Base-by-base conservation (phyloP, 2,329 filamentous ascomycete genomes). In the Beauveria medogensis region DNA sequence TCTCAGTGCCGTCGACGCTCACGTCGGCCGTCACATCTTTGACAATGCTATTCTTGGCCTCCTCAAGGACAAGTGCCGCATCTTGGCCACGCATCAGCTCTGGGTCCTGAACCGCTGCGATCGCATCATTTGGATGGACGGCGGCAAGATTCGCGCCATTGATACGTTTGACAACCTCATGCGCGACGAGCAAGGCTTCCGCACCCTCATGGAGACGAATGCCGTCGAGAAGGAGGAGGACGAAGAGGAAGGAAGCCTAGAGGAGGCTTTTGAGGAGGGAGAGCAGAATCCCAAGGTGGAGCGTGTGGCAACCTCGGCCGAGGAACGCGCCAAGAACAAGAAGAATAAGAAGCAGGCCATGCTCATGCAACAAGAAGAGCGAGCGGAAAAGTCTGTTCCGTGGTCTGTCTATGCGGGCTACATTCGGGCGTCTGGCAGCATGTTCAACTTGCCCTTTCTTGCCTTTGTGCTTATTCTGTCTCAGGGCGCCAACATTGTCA, bases 1-100 rank as follows among this genome's bases (percentile, higher is more conserved):
- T 1, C 75, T 89, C 1, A 87, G 83, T 52, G 86, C 86, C 2
- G 86, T 89, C 3, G 86, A 89, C 67, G 85, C 86, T 22, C 86
- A 89, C 64, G 86, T 89, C 44, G 86, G 86, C 14, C 80, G 84
- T 1, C 86, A 89, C 69, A 88, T 99, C 68, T 96, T 97, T 77
- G 93, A 97, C 72, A 88, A 96, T 63, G 93, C 93, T 46, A 97
- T 99, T 59, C 86, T 92, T 62, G 93, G 93, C 8, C 80, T 97
- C 10, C 79, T 97, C 59, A 90, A 89, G 68, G 83, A 93, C 74
- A 97, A 97, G 74, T 94, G 91, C 69, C 84, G 94, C 22, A 88
- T 97, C 40, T 80, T 99, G 37, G 94, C 93, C 1, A 99, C 94
- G 0, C 94, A 99, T 73, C 93, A 97, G 72, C 83, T 97, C 16